These are phyloP conservation scores for Lizonia empirigonia DNA, from an alignment of 2,329 filamentous ascomycete genomes.

Conservation along the genomic window DNA sequence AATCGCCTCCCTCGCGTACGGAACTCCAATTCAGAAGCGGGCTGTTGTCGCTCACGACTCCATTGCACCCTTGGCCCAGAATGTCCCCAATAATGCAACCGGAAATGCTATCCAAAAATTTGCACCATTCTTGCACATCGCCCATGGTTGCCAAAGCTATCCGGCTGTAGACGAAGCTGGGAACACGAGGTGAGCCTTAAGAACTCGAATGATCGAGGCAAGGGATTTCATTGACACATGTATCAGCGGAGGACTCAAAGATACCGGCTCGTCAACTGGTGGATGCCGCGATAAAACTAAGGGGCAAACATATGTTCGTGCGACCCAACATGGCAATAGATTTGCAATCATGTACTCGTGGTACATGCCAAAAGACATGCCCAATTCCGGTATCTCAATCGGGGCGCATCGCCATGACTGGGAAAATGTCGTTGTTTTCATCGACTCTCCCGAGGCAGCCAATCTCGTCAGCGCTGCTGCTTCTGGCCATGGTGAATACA, in stretches of 20 bases:
- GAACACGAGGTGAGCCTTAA: conserved; percentile 57
- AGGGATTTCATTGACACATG: not conserved
- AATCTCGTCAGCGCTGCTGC: conserved; percentile 57
- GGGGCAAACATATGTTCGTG: conserved; percentile 58
- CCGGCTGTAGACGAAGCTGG: conserved; percentile 63
- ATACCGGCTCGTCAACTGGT: conserved; percentile 47
- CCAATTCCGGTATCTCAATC: conserved; percentile 42
- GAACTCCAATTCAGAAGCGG: too few relatives aligned
- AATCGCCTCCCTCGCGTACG: too few relatives aligned
- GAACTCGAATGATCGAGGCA: not conserved
- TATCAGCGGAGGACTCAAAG: conserved; percentile 50
- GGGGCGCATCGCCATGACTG: conserved; percentile 60
- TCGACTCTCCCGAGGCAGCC: conserved; percentile 47
- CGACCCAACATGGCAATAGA: conserved; percentile 45
- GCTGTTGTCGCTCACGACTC: conserved; percentile 51
- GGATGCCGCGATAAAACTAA: conserved; percentile 50
- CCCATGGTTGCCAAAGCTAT: conserved; percentile 65
- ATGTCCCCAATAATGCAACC: conserved; percentile 53
- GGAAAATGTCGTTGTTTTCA: conserved; percentile 59
- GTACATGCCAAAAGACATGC: conserved; percentile 56
- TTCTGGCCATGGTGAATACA: conserved; percentile 56
- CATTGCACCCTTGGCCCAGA: conserved; percentile 59
- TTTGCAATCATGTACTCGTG: conserved; percentile 59
- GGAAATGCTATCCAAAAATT: conserved; percentile 60
- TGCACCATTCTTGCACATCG: conserved; percentile 59